These are phyloP conservation scores for Neolentinus lepideus DNA, from an alignment of 1,284 basidiomycete genomes.

Conservation along the genomic window DNA sequence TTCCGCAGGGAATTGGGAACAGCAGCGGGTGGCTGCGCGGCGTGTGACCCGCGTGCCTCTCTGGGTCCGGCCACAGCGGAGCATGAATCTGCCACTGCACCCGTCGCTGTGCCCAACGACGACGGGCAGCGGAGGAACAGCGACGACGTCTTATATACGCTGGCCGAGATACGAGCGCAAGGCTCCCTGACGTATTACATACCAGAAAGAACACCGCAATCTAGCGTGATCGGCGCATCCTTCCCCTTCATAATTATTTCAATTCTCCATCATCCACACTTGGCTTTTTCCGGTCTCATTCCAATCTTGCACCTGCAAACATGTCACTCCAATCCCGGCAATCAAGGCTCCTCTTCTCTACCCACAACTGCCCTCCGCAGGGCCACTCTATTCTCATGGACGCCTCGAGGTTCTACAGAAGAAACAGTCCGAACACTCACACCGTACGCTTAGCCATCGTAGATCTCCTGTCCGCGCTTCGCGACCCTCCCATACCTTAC, in stretches of 20 bases:
- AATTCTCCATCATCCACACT: neutral
- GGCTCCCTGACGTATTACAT: neutral
- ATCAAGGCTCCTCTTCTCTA: too few relatives aligned
- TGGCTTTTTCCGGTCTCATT: conserved; percentile 1
- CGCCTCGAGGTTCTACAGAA: neutral
- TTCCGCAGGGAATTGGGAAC: neutral
- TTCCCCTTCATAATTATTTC: neutral
- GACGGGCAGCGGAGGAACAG: neutral
- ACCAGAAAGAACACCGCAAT: neutral
- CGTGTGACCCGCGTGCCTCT: conserved; percentile 2
- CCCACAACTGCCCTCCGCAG: too few relatives aligned
- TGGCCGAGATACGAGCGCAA: neutral
- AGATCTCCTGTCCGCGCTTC: neutral
- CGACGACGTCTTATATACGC: neutral
- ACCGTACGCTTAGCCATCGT: neutral
- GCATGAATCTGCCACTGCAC: neutral
- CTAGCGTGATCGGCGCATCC: neutral
- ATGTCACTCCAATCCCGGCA: neutral
- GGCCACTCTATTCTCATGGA: neutral
- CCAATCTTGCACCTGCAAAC: neutral
- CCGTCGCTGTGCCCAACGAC: neutral
- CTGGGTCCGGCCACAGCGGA: neutral
- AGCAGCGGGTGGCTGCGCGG: conserved; percentile 1
- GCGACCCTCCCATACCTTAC: neutral
- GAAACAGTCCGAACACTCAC: neutral